A percentile compares a stretch with the other conserved stretches of the same genome.
Evolutionary conservation across 108 stramenopile genomes (phyloP).

Genomic region (Nitzschia inconspicua): DNA sequence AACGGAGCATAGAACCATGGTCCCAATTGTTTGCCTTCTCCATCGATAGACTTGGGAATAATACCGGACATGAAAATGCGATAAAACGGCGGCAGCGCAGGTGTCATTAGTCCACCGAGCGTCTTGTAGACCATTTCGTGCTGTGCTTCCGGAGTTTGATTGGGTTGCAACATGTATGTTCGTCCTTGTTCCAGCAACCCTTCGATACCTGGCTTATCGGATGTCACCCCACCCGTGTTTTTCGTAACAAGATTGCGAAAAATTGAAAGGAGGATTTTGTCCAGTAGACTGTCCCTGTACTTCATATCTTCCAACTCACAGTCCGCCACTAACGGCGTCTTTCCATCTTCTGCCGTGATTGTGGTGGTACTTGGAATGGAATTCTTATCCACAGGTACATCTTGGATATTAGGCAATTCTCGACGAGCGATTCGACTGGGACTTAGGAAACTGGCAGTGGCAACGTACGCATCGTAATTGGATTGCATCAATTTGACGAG

Average conservation of each 20-base stretch:
- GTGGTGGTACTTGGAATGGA: slow-evolving; percentile 8
- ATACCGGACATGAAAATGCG: slow-evolving; percentile 89
- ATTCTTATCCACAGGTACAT: slow-evolving; percentile 37
- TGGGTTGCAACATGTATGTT: slow-evolving; percentile 71
- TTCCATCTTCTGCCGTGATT: slow-evolving; percentile 22
- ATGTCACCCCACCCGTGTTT: slow-evolving; percentile 52
- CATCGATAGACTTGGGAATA: slow-evolving; percentile 63
- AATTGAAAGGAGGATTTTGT: slow-evolving; percentile 53
- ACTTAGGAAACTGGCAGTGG: slow-evolving; percentile 69
- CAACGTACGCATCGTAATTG: slow-evolving; percentile 72
- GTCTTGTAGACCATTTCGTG: slow-evolving; percentile 77
- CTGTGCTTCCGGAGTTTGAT: slow-evolving; percentile 64
- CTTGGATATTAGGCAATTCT: slow-evolving; percentile 75
- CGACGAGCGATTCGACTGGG: slow-evolving; percentile 62
- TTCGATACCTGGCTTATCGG: slow-evolving; percentile 55
- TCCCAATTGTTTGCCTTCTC: slow-evolving; percentile 68
- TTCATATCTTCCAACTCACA: slow-evolving; percentile 57
- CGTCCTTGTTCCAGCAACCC: slow-evolving; percentile 85
- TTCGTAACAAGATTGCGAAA: slow-evolving; percentile 71
- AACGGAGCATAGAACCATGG: slow-evolving; percentile 87
- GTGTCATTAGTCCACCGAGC: slow-evolving; percentile 82
- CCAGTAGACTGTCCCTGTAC: slow-evolving; percentile 58
- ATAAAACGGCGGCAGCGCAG: slow-evolving; percentile 85
- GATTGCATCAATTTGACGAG: slow-evolving; percentile 52
- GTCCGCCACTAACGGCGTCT: slow-evolving; percentile 54